A percentile compares a stretch with the other conserved stretches of the same genome.
phyloP scores from a whole-genome alignment of 495 filamentous ascomycete genomes.

The Talaromyces nanjingensis region DNA sequence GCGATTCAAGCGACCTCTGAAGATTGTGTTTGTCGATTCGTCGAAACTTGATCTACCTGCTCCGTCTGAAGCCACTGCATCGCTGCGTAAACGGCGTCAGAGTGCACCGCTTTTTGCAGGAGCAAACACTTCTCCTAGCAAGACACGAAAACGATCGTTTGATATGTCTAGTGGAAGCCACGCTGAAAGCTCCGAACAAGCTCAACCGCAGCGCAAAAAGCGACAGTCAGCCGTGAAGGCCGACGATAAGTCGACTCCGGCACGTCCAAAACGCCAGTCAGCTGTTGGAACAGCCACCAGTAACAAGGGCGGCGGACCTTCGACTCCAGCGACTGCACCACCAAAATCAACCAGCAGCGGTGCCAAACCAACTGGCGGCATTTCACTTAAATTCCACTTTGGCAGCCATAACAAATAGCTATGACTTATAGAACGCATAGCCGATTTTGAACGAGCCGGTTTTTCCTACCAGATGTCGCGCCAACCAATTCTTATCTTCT shows the following conservation, averaged over 20 bases:
- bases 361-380: background rate
- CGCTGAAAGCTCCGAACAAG: background rate
- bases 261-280: background rate
- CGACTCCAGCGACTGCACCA: background rate
- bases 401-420: background rate
- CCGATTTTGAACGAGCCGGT: background rate
- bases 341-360: background rate
- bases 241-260: background rate
- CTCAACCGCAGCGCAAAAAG: constrained; percentile 7
- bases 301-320: background rate
- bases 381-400: background rate
- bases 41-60: background rate
- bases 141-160: constrained; percentile 4
- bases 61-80: background rate
- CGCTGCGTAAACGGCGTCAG: constrained; percentile 1
- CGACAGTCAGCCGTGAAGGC: background rate
- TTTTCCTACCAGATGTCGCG: too few species aligned
- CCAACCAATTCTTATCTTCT: background rate
- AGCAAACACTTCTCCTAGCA: background rate
- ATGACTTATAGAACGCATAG: background rate
- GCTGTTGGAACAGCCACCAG: background rate
- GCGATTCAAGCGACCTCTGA: constrained; percentile 5
- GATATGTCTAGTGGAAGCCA: background rate
- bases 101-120: constrained; percentile 3
- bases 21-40: constrained; percentile 7